Base-by-base conservation (phyloP, 2,329 filamentous ascomycete genomes). In the Monilinia laxa region DNA sequence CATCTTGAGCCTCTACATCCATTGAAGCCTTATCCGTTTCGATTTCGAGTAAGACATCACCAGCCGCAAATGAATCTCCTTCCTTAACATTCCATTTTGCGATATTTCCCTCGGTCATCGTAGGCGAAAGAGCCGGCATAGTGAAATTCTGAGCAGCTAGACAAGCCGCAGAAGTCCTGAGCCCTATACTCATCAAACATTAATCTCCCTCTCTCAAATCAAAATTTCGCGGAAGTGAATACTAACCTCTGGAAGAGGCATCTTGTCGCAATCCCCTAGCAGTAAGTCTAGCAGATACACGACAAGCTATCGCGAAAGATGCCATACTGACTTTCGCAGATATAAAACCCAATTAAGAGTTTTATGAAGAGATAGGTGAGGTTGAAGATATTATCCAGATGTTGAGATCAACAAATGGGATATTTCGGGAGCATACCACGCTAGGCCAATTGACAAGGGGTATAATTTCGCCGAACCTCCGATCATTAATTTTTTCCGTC, bases 11-110 rank as follows among this genome's bases (percentile, higher is more conserved):
- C 82, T 96, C 93, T 35, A 96, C 92, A 73, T 96, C 93, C 92
- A 96, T 96, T 66, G 91, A 91, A 66, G 92, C 92, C 83, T 96
- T 96, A 79, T 96, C 92, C 68, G 92, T 96, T 81, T 96, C 92
- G 77, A 96, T 95, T 80, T 96, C 92, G 68, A 96, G 87, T 62
- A 96, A 84, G 42, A 96, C 91, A 78, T 96, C 92, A 72, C 92
- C 92, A 67, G 92, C 90, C 60, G 85, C 83, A 79, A 92, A 96
- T 62, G 86, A 84, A 73, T 95, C 91, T 76, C 92, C 92, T 81
- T 96, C 92, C 79, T 94, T 94, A 75, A 96, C 85, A 78, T 88
- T 90, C 92, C 92, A 96, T 69, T 80, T 86, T 58, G 90, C 85
- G 75, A 96, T 96, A 79, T 92, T 95, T 69, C 92, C 92, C 80